These are phyloP conservation scores for Dryas integrifolia DNA, from an alignment of 331 rosid genomes.

Conservation along the genomic window DNA sequence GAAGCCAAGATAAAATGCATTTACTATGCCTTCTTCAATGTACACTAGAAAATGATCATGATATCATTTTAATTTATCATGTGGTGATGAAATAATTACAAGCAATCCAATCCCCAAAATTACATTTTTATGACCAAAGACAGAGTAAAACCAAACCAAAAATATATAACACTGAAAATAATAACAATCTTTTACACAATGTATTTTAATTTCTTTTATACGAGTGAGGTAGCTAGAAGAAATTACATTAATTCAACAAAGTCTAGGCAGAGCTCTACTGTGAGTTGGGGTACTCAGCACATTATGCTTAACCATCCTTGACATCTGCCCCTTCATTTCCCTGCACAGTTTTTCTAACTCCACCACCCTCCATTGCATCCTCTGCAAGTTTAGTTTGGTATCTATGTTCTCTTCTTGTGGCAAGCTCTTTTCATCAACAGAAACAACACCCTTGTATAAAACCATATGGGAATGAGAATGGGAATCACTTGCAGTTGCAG, in stretches of 20 bases:
- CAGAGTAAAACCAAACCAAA: not conserved
- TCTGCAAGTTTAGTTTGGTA: constrained; percentile 31
- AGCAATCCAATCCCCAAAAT: not conserved
- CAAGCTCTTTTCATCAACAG: constrained; percentile 17
- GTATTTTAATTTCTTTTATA: not conserved
- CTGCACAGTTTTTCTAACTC: constrained; percentile 46
- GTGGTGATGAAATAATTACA: constrained; percentile 4
- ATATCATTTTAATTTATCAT: not conserved
- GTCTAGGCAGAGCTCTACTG: constrained; percentile 41
- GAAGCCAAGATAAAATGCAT: no score
- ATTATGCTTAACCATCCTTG: constrained; percentile 39
- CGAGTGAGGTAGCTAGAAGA: not conserved
- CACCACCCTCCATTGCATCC: constrained; percentile 52
- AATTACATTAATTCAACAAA: constrained; percentile 39
- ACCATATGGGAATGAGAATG: constrained; percentile 3
- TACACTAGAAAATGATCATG: no score
- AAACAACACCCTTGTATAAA: constrained; percentile 24
- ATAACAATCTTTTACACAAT: not conserved
- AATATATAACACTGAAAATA: not conserved
- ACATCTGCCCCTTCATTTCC: constrained; percentile 52
- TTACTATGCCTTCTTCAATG: no score
- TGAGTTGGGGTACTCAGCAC: constrained; percentile 33
- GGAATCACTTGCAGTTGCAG: not conserved
- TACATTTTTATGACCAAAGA: not conserved
- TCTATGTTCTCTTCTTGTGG: constrained; percentile 33